Percentiles rank a stretch among this genome's conserved stretches.
Conservation (phyloP, 805 yeast genomes). For the Candida tallmaniae region DNA sequence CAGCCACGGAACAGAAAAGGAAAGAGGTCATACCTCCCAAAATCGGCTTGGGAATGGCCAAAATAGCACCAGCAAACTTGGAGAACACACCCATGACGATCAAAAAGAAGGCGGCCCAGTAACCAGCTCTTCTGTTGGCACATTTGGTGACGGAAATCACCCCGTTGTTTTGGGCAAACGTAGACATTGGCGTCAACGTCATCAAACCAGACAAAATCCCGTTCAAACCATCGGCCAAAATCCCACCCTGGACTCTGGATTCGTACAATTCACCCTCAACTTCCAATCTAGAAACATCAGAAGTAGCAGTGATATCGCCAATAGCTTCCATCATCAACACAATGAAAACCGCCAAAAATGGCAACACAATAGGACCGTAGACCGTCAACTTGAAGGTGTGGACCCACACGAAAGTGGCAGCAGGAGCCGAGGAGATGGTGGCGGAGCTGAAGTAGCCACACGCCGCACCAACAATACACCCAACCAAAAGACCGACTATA, state of each 20-base stretch:
- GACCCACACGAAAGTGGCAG: conserved; percentile 82
- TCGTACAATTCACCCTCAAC: conserved; percentile 81
- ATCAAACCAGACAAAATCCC: conserved; percentile 72
- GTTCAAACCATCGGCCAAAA: conserved; percentile 82
- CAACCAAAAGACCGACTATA: conserved; percentile 75
- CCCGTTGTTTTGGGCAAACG: conserved; percentile 95
- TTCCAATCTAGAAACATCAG: conserved; percentile 82
- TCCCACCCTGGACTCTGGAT: conserved; percentile 88
- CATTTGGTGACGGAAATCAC: conserved; percentile 89
- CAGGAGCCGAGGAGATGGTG: conserved; percentile 67
- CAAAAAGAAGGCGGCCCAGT: conserved; percentile 76
- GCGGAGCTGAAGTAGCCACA: conserved; percentile 66
- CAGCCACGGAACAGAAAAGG: conserved; percentile 71
- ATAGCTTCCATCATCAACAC: conserved; percentile 89
- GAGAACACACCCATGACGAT: conserved; percentile 84
- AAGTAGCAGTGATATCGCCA: conserved; percentile 92
- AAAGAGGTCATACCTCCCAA: conserved; percentile 88
- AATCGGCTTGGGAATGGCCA: conserved; percentile 44
- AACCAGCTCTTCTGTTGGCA: conserved; percentile 79
- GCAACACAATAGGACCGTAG: conserved; percentile 83
- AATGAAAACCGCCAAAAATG: conserved; percentile 77
- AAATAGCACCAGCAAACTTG: conserved; percentile 85
- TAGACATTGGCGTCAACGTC: conserved; percentile 86
- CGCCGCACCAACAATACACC: conserved; percentile 91
- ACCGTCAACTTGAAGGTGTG: conserved; percentile 72